Conservation (phyloP, 106 monocot species). For the Cymbidium sinense region DNA sequence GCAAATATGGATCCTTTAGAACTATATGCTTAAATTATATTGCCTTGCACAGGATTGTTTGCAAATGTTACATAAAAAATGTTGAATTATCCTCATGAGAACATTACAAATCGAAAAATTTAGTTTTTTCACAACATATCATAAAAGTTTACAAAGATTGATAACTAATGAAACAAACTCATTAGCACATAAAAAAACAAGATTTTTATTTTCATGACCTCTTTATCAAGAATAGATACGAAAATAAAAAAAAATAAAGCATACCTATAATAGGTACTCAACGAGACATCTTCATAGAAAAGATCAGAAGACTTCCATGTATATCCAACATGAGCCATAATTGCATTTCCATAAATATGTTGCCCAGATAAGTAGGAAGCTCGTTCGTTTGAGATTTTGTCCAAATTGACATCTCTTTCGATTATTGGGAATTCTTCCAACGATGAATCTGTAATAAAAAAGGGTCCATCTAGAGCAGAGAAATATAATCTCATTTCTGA, state of each 20-base stretch:
- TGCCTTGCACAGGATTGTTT: not conserved
- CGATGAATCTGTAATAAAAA: slow-evolving; percentile 21
- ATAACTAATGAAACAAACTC: not conserved
- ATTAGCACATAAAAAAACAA: not conserved
- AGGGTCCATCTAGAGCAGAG: slow-evolving; percentile 20
- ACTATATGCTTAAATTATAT: not conserved
- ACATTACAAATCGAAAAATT: not conserved
- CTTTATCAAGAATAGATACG: not conserved
- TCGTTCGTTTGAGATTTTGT: slow-evolving; percentile 33
- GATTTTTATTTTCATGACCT: not conserved
- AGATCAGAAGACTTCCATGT: slow-evolving; percentile 67
- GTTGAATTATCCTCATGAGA: not conserved
- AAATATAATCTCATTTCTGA: slow-evolving; percentile 89
- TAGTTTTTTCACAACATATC: not conserved
- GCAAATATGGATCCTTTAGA: not conserved
- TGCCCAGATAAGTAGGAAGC: slow-evolving; percentile 85
- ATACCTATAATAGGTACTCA: slow-evolving; percentile 80
- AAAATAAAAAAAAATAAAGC: not conserved
- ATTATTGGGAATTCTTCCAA: slow-evolving; percentile 8
- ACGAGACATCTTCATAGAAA: slow-evolving; percentile 58
- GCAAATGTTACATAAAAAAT: too few species aligned
- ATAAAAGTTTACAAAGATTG: not conserved
- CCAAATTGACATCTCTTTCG: slow-evolving; percentile 16
- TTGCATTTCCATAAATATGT: slow-evolving; percentile 80
- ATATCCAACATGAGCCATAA: slow-evolving; percentile 79